Conservation (phyloP, 768 basidiomycete species). For the Mycena rosella region DNA sequence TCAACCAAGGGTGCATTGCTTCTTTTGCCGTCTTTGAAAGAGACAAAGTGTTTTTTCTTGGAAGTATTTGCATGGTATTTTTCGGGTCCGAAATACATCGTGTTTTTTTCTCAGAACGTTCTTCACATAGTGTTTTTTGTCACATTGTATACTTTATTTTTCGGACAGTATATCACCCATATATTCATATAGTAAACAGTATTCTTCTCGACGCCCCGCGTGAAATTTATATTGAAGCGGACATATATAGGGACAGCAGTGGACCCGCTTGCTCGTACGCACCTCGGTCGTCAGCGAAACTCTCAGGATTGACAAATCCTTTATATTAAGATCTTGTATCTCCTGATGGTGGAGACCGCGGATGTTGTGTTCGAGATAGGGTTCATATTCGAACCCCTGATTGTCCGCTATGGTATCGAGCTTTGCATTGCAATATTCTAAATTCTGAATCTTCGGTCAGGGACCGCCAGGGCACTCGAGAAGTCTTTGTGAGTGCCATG, state of each 20-base stretch:
- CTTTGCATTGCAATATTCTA: not conserved
- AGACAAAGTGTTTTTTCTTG: too few relatives aligned
- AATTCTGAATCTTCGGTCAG: not conserved
- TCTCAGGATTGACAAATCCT: not conserved
- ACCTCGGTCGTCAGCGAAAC: not conserved
- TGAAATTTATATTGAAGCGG: not conserved
- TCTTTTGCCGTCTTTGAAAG: too few relatives aligned
- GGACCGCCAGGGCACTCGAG: slow-evolving; percentile 7
- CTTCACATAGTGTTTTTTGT: too few relatives aligned
- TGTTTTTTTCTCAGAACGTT: too few relatives aligned
- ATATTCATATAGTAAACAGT: slow-evolving; percentile 18
- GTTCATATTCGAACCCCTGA: slow-evolving; percentile 34
- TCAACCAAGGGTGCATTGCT: too few relatives aligned
- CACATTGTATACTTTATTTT: too few relatives aligned
- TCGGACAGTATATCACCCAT: too few relatives aligned
- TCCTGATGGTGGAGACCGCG: slow-evolving; percentile 32
- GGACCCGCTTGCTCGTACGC: slow-evolving; percentile 17
- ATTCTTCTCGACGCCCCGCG: not conserved
- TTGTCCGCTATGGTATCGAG: slow-evolving; percentile 25
- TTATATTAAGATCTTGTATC: slow-evolving; percentile 26
- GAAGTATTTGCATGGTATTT: too few relatives aligned
- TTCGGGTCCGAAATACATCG: too few relatives aligned
- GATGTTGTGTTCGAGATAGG: slow-evolving; percentile 30
- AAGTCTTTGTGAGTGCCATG: slow-evolving; percentile 11
- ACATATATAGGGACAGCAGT: slow-evolving; percentile 7